Percentiles rank a stretch among this genome's conserved stretches.
Evolutionary conservation across 2,329 filamentous ascomycete species (phyloP).

Genomic region (Fragosphaeria purpurea): DNA sequence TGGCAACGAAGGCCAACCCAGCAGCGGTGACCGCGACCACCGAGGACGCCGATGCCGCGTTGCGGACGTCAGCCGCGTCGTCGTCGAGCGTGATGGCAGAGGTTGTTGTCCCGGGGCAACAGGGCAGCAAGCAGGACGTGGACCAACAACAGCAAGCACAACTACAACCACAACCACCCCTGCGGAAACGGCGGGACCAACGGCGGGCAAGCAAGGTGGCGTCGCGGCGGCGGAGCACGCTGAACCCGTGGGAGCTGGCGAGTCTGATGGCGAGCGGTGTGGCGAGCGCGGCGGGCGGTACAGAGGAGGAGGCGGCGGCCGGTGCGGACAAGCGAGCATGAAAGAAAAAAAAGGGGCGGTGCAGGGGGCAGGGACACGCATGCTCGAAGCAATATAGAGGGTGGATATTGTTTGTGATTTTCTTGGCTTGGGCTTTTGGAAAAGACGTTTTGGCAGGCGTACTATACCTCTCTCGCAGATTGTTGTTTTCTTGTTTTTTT

Average conservation of each 20-base stretch:
- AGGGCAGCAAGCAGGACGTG: not conserved
- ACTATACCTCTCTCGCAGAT: too few relatives aligned
- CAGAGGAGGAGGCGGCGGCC: not conserved
- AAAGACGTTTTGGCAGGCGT: too few relatives aligned
- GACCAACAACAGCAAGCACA: slow-evolving; percentile 11
- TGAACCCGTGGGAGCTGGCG: slow-evolving; percentile 66
- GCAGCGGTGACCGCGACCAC: not conserved
- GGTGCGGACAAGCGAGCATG: not conserved
- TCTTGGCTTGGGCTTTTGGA: too few relatives aligned
- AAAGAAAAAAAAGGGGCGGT: too few relatives aligned
- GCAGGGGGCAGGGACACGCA: too few relatives aligned
- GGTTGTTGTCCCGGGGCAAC: not conserved
- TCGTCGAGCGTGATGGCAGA: not conserved
- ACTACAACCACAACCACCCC: slow-evolving; percentile 18
- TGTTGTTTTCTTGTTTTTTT: too few relatives aligned
- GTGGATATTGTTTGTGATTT: too few relatives aligned
- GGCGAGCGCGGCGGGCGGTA: not conserved
- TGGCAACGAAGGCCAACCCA: not conserved
- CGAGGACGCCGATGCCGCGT: not conserved
- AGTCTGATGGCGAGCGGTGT: slow-evolving; percentile 42
- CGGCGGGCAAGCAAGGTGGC: slow-evolving; percentile 43
- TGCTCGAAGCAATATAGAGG: too few relatives aligned
- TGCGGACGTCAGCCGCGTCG: too few relatives aligned
- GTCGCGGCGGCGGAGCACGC: slow-evolving; percentile 59
- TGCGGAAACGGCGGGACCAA: slow-evolving; percentile 37